These are phyloP conservation scores for Fraxinus latifolia DNA, from an alignment of 305 asterid genomes.

Conservation along the genomic window DNA sequence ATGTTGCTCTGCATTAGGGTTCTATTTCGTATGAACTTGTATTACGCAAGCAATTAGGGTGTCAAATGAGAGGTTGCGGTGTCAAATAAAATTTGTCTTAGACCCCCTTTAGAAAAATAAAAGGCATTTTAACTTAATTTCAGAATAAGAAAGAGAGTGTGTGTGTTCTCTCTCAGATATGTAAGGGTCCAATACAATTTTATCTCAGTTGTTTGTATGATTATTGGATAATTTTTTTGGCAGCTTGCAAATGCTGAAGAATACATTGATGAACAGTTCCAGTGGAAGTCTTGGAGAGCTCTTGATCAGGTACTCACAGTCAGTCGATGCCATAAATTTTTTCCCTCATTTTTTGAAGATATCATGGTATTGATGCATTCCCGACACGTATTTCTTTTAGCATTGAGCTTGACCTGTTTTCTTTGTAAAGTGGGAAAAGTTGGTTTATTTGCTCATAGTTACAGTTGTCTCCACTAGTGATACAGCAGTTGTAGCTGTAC, in stretches of 20 bases:
- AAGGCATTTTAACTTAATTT: background rate
- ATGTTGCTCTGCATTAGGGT: background rate
- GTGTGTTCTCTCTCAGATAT: background rate
- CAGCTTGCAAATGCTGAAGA: too few relatives aligned
- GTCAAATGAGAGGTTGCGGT: background rate
- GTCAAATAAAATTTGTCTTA: background rate
- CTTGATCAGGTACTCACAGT: conserved; percentile 24
- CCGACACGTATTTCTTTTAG: background rate
- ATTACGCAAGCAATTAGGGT: background rate
- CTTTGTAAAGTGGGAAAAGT: background rate
- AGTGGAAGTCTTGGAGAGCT: conserved; percentile 10
- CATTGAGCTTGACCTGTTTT: background rate
- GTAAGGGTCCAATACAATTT: background rate
- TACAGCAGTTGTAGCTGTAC: too few relatives aligned
- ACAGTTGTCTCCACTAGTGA: background rate
- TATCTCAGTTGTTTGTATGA: too few relatives aligned
- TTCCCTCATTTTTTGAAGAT: background rate
- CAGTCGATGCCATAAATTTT: background rate
- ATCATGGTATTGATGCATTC: background rate
- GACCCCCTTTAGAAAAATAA: background rate
- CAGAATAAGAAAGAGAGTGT: background rate
- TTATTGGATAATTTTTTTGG: too few relatives aligned
- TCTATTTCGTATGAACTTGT: background rate
- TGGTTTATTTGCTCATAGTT: background rate
- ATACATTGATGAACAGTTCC: too few relatives aligned